These are phyloP conservation scores for Hansfordia pulvinata DNA, from an alignment of 2,329 filamentous ascomycete species.

Conservation along the genomic window DNA sequence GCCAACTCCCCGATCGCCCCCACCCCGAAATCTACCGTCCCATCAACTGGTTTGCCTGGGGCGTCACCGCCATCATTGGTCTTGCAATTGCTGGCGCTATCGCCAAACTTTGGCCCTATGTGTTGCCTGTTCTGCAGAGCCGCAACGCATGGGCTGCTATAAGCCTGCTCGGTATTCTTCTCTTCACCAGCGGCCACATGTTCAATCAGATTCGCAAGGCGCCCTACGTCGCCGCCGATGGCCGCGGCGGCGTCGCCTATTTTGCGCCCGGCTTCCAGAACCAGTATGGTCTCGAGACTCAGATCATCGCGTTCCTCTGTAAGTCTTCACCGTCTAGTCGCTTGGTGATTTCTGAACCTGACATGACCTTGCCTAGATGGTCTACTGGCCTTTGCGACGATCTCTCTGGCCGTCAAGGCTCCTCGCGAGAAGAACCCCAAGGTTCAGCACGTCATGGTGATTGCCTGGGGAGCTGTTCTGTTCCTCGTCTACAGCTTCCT, in stretches of 20 bases:
- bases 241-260: constrained; percentile 75
- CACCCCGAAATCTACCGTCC: constrained; percentile 71
- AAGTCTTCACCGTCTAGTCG: constrained; percentile 27
- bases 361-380: constrained; percentile 29
- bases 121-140: constrained; percentile 73
- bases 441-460: constrained; percentile 66
- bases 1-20: constrained; percentile 64
- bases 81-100: constrained; percentile 57
- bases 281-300: constrained; percentile 88
- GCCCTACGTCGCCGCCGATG: constrained; percentile 79
- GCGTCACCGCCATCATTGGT: constrained; percentile 51
- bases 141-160: constrained; percentile 88
- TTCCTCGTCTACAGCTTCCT: constrained; percentile 87
- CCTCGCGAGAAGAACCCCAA: constrained; percentile 72
- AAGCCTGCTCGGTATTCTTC: constrained; percentile 75
- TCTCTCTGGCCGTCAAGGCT: constrained; percentile 82
- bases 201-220: constrained; percentile 97
- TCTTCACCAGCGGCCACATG: constrained; percentile 97
- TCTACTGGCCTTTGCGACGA: constrained; percentile 76
- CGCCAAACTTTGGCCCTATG: constrained; percentile 61
- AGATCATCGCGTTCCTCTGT: constrained; percentile 91
- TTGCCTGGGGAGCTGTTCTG: constrained; percentile 66
- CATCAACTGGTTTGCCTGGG: constrained; percentile 72
- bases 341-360: neutral
- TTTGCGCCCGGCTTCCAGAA: constrained; percentile 88